Evolutionary conservation across 306 rosid genomes (phyloP).

Genomic region (Glycine tomentella): DNA sequence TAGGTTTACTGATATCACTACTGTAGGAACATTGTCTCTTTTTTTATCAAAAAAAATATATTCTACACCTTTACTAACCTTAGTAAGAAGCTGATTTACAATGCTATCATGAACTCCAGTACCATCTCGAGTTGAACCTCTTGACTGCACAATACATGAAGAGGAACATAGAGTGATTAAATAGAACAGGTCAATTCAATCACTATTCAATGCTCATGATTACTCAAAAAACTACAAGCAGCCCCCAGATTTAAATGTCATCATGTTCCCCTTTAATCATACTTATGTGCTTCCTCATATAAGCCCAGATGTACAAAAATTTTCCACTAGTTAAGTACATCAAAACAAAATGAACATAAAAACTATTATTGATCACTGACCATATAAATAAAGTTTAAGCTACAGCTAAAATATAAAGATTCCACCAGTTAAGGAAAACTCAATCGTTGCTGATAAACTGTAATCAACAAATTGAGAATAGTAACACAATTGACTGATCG

Average conservation of each 20-base stretch:
- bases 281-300: neutral
- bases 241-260: slow-evolving; percentile 31
- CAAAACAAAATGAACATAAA: slow-evolving; percentile 18
- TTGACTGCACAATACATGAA: slow-evolving; percentile 65
- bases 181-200: slow-evolving; percentile 34
- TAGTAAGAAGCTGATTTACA: slow-evolving; percentile 98
- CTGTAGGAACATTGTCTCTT: slow-evolving; percentile 19
- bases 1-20: slow-evolving; percentile 39
- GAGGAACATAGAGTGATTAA: slow-evolving; percentile 36
- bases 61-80: slow-evolving; percentile 62
- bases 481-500: slow-evolving; percentile 27
- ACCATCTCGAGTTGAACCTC: slow-evolving; percentile 98
- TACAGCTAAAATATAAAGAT: slow-evolving; percentile 2
- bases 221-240: slow-evolving; percentile 28
- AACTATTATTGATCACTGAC: neutral
- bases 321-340: slow-evolving; percentile 18
- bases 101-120: slow-evolving; percentile 99
- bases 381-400: slow-evolving; percentile 12
- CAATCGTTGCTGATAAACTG: slow-evolving; percentile 29
- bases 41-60: neutral
- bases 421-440: slow-evolving; percentile 28
- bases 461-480: slow-evolving; percentile 34
- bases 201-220: slow-evolving; percentile 28
- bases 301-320: slow-evolving; percentile 9
- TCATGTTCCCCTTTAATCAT: slow-evolving; percentile 32